Evolutionary conservation across 371 early-diverging fungal species (phyloP).

Genomic region (Mycotypha africana): DNA sequence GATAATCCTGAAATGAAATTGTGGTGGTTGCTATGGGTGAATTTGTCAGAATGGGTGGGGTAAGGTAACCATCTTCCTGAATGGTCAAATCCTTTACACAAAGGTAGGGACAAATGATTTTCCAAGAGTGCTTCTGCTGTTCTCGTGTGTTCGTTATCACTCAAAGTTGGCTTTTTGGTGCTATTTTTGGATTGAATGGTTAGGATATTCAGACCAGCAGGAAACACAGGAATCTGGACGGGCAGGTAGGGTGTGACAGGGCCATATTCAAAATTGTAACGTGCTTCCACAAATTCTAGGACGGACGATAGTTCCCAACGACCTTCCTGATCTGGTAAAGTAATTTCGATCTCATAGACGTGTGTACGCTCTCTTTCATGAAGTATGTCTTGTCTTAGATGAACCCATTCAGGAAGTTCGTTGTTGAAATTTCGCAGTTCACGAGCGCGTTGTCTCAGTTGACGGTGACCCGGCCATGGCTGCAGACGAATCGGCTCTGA

Average conservation of each 20-base stretch:
- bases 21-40: too few relatives aligned
- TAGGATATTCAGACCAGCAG: not conserved
- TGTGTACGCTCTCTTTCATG: conserved; percentile 28
- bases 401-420: conserved; percentile 21
- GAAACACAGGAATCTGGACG: conserved; percentile 18
- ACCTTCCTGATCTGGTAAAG: conserved; percentile 31
- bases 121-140: too few relatives aligned
- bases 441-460: conserved; percentile 14
- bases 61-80: conserved; percentile 45
- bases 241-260: conserved; percentile 37
- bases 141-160: not conserved
- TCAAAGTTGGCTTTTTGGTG: not conserved
- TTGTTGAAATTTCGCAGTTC: conserved; percentile 2
- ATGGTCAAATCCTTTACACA: conserved; percentile 33
- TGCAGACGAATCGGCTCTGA: conserved; percentile 21
- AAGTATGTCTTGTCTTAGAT: conserved; percentile 11
- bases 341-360: conserved; percentile 42
- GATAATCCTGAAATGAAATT: not conserved
- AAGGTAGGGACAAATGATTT: conserved; percentile 33
- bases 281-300: conserved; percentile 40
- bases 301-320: conserved; percentile 22
- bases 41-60: conserved; percentile 1
- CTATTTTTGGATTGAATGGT: not conserved
- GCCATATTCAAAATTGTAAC: conserved; percentile 45
- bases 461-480: conserved; percentile 26